Evolutionary conservation across 495 filamentous ascomycete species (phyloP).

Genomic region (Thermothielavioides terrestris): DNA sequence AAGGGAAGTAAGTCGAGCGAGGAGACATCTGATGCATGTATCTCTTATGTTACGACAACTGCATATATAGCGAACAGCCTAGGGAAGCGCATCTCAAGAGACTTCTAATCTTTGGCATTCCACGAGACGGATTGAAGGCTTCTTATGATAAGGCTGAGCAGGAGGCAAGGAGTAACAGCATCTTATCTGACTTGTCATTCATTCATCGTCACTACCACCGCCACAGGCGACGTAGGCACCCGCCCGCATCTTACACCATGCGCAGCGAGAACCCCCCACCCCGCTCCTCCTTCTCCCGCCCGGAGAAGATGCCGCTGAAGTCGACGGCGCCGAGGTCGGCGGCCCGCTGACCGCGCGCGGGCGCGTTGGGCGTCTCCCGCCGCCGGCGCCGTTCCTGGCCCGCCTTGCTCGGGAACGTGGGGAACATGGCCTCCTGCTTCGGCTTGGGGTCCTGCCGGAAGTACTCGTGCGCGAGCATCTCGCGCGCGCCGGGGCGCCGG

Average conservation of each 20-base stretch:
- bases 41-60: constrained; percentile 13
- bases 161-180: neutral
- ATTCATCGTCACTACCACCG: no score
- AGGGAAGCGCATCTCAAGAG: constrained; percentile 13
- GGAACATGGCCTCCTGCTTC: constrained; percentile 79
- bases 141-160: no score
- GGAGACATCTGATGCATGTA: constrained; percentile 7
- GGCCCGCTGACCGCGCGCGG: constrained; percentile 66
- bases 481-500: constrained; percentile 54
- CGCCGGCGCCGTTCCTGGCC: constrained; percentile 77
- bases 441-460: constrained; percentile 85
- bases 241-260: constrained; percentile 43
- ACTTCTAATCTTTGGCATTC: neutral
- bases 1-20: neutral
- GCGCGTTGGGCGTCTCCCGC: constrained; percentile 75
- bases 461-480: constrained; percentile 57
- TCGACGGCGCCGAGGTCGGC: constrained; percentile 57
- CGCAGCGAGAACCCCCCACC: constrained; percentile 78
- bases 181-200: neutral
- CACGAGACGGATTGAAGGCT: no score
- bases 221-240: neutral
- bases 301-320: constrained; percentile 70
- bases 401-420: constrained; percentile 89
- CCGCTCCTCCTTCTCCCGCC: constrained; percentile 60
- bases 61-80: constrained; percentile 28